These are phyloP conservation scores for Mycena amicta DNA, from an alignment of 768 basidiomycete genomes.

Conservation along the genomic window DNA sequence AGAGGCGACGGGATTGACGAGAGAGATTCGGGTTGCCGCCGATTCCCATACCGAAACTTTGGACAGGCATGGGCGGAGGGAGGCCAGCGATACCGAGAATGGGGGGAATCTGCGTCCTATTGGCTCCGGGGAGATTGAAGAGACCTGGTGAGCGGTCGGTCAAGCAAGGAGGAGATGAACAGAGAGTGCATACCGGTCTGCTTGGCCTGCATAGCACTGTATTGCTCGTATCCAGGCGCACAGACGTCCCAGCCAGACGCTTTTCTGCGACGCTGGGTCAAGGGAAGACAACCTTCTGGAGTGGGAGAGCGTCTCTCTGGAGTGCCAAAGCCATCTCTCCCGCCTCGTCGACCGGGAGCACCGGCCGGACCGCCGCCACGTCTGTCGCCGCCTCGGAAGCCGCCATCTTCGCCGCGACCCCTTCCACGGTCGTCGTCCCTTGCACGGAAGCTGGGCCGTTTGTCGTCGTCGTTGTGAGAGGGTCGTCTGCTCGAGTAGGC, in stretches of 20 bases:
- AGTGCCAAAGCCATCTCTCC: constrained; percentile 62
- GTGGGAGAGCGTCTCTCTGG: constrained; percentile 88
- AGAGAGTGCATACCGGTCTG: constrained; percentile 74
- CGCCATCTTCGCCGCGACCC: constrained; percentile 41
- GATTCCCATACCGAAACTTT: constrained; percentile 85
- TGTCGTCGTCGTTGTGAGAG: constrained; percentile 50
- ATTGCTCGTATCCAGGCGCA: constrained; percentile 93
- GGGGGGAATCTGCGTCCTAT: constrained; percentile 83
- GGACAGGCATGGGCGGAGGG: constrained; percentile 81
- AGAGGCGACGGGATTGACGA: constrained; percentile 91
- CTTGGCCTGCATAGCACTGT: constrained; percentile 96
- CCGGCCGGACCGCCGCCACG: constrained; percentile 37
- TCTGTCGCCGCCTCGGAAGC: constrained; percentile 41
- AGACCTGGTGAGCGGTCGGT: constrained; percentile 60
- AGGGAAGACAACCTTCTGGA: constrained; percentile 77
- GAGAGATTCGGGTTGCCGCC: constrained; percentile 87
- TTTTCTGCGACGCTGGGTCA: constrained; percentile 86
- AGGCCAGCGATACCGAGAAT: constrained; percentile 81
- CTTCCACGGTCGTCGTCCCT: constrained; percentile 48
- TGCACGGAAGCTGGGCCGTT: constrained; percentile 46
- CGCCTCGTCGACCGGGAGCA: constrained; percentile 48
- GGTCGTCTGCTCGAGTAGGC: constrained; percentile 42
- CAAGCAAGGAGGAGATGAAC: neutral
- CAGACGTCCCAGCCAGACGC: constrained; percentile 97
- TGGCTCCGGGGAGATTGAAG: constrained; percentile 95